A percentile compares a stretch with the other conserved stretches of the same genome.
phyloP scores from a whole-genome alignment of 768 basidiomycete genomes.

The Kwoniella dejecticola region DNA sequence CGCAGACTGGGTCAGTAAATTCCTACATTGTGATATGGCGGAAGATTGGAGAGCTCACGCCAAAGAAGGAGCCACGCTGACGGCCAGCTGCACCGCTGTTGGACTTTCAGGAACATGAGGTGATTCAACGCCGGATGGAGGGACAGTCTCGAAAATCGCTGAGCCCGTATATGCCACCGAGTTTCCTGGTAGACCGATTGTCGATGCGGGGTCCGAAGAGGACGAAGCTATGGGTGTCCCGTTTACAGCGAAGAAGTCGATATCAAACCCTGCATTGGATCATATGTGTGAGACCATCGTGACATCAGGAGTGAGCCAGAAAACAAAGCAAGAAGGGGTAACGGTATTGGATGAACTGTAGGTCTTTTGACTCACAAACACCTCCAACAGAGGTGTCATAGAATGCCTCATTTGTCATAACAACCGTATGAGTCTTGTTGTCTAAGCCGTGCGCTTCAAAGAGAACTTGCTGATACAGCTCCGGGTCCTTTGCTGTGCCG shows the following conservation, averaged over 20 bases:
- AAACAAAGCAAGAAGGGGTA: too few species aligned
- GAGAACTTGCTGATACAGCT: constrained; percentile 6
- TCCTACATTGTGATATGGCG: too few species aligned
- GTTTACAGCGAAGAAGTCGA: constrained; percentile 13
- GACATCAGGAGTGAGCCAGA: too few species aligned
- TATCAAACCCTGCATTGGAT: background rate
- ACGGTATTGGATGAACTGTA: too few species aligned
- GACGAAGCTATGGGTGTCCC: constrained; percentile 15
- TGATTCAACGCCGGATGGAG: background rate
- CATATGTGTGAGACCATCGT: background rate
- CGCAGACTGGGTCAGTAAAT: too few species aligned
- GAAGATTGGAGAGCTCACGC: background rate
- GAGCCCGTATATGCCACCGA: background rate
- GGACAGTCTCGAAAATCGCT: background rate
- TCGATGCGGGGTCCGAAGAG: background rate
- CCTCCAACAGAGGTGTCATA: constrained; percentile 8
- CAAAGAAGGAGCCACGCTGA: constrained; percentile 12
- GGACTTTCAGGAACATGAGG: background rate
- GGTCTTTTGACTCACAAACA: constrained; percentile 7
- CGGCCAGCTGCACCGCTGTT: constrained; percentile 1
- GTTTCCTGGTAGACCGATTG: background rate
- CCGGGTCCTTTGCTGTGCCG: constrained; percentile 5
- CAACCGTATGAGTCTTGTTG: constrained; percentile 9
- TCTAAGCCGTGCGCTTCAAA: constrained; percentile 3
- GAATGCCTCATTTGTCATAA: constrained; percentile 12